These are phyloP conservation scores for Trichoderma afroharzianum DNA, from an alignment of 2,329 filamentous ascomycete species.

Conservation along the genomic window DNA sequence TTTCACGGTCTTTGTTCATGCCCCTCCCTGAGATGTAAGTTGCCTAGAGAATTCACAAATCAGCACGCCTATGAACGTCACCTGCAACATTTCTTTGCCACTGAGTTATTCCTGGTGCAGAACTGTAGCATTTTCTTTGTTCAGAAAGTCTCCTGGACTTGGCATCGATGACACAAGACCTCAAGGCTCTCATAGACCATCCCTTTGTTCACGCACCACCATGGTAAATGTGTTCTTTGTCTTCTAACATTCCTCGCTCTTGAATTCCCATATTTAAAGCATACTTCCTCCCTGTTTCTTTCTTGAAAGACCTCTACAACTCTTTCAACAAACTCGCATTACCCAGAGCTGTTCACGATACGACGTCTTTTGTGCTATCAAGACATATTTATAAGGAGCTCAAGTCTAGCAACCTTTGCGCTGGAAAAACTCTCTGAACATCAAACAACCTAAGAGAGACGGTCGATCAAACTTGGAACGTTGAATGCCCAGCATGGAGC, in stretches of 20 bases:
- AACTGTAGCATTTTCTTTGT: neutral
- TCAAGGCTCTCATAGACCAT: neutral
- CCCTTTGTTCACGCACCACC: neutral
- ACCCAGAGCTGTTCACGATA: neutral
- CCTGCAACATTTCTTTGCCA: neutral
- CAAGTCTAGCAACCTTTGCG: neutral
- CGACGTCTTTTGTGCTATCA: neutral
- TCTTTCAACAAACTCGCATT: neutral
- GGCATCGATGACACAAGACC: neutral
- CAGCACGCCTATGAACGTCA: neutral
- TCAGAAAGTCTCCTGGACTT: neutral
- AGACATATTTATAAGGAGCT: neutral
- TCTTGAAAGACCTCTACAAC: neutral
- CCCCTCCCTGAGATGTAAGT: too few species aligned
- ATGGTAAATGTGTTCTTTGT: neutral
- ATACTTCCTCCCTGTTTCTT: neutral
- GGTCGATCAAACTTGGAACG: neutral
- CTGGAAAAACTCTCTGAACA: neutral
- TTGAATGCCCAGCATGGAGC: neutral
- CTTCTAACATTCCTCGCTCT: neutral
- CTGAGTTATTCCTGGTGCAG: neutral
- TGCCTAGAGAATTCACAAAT: too few species aligned
- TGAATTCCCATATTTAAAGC: neutral
- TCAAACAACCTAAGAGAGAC: neutral
- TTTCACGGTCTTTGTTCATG: too few species aligned